Evolutionary conservation across 1,284 basidiomycete species (phyloP).

Genomic region (Leccinum insolens): DNA sequence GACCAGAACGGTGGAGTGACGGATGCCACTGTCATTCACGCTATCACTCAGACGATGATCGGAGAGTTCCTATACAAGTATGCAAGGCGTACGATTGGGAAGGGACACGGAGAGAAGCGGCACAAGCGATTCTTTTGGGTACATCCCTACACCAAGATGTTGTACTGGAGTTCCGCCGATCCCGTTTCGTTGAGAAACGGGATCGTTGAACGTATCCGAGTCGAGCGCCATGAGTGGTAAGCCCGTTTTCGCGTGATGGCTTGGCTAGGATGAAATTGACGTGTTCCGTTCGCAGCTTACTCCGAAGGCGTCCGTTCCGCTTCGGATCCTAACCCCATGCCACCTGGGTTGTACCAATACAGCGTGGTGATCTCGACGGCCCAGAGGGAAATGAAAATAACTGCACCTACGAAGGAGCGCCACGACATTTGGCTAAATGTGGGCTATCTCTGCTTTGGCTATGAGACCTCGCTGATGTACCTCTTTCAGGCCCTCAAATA

Average conservation of each 20-base stretch:
- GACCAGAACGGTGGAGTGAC: conserved; percentile 47
- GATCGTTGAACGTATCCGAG: conserved; percentile 83
- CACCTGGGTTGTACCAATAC: conserved; percentile 90
- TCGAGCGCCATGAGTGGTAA: conserved; percentile 95
- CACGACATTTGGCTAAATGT: conserved; percentile 97
- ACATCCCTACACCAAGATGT: conserved; percentile 96
- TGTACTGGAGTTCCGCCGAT: conserved; percentile 97
- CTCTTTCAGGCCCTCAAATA: conserved; percentile 78
- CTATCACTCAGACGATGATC: conserved; percentile 99
- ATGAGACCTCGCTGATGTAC: conserved; percentile 18
- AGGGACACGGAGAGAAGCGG: conserved; percentile 87
- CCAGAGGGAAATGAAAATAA: conserved; percentile 97
- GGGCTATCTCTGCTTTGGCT: conserved; percentile 31
- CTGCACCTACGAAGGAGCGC: conserved; percentile 89
- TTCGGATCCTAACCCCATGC: conserved; percentile 91
- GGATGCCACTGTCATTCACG: conserved; percentile 88
- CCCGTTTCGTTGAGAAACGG: no score
- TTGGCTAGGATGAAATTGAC: conserved; percentile 12
- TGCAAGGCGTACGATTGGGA: conserved; percentile 89
- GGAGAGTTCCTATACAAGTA: conserved; percentile 99
- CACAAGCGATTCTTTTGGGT: conserved; percentile 99
- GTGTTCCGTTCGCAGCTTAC: conserved; percentile 66
- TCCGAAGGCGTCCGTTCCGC: conserved; percentile 91
- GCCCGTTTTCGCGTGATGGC: conserved; percentile 38
- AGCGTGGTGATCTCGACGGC: conserved; percentile 93